Conservation (phyloP, 140 eudicot genomes). For the Oenanthe javanica region DNA sequence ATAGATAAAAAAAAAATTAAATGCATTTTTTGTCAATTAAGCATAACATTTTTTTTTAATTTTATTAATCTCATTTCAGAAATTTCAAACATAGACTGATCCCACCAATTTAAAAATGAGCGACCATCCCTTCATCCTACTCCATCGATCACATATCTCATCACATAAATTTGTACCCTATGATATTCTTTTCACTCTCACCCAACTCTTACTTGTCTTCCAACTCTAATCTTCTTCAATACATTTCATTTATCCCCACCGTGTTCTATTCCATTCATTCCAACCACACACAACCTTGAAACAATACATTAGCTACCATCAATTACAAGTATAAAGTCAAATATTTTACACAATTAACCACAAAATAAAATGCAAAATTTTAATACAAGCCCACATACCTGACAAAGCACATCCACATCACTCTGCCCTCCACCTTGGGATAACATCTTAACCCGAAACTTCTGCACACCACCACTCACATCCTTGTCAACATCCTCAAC, state of each 20-base stretch:
- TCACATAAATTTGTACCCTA: too few relatives aligned
- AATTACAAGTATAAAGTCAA: not conserved
- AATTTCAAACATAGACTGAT: too few relatives aligned
- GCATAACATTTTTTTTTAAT: too few relatives aligned
- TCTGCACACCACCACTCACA: conserved; percentile 49
- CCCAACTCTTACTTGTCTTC: too few relatives aligned
- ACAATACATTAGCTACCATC: not conserved
- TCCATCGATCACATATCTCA: too few relatives aligned
- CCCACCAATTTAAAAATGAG: too few relatives aligned
- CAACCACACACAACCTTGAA: not conserved
- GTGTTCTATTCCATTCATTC: not conserved
- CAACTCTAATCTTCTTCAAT: too few relatives aligned
- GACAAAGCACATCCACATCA: conserved; percentile 78
- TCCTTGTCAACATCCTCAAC: conserved; percentile 47
- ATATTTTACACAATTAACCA: not conserved
- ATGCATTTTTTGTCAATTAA: too few relatives aligned
- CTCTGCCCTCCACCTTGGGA: conserved; percentile 58
- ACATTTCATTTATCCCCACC: not conserved
- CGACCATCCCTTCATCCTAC: too few relatives aligned
- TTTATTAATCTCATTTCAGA: too few relatives aligned
- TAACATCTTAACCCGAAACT: conserved; percentile 59
- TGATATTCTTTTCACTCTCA: too few relatives aligned
- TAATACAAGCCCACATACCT: conserved; percentile 29
- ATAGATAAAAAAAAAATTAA: too few relatives aligned
- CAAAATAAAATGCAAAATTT: not conserved